These are phyloP conservation scores for Ilex aquifolium DNA, from an alignment of 257 asterid genomes.

Conservation along the genomic window DNA sequence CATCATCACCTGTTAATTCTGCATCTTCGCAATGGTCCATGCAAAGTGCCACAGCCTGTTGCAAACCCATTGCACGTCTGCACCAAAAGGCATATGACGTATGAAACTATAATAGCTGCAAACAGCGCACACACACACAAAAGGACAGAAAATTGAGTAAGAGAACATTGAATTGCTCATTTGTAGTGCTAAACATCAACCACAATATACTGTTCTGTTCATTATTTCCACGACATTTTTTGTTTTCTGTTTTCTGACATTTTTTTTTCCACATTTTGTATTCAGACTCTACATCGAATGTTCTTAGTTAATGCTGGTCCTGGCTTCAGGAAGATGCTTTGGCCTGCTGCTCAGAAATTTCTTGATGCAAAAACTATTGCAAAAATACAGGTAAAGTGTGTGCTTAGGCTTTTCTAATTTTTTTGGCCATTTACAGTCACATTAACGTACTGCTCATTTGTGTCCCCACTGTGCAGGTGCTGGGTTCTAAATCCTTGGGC, in stretches of 20 bases:
- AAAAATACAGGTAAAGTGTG: conserved; percentile 59
- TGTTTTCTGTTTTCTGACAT: neutral
- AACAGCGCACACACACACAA: too few relatives aligned
- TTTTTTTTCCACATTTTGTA: conserved; percentile 12
- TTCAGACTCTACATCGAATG: conserved; percentile 89
- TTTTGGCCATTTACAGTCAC: conserved; percentile 1
- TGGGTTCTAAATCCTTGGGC: conserved; percentile 71
- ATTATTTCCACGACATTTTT: neutral
- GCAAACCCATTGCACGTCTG: conserved; percentile 90
- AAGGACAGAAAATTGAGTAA: too few relatives aligned
- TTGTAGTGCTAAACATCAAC: too few relatives aligned
- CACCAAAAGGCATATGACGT: conserved; percentile 5
- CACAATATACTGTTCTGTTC: neutral
- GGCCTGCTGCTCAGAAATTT: conserved; percentile 95
- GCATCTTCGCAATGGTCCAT: conserved; percentile 91
- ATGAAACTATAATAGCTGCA: neutral
- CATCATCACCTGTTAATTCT: conserved; percentile 59
- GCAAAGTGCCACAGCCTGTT: conserved; percentile 80
- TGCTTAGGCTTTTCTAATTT: neutral
- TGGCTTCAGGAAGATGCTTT: conserved; percentile 81
- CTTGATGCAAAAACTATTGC: conserved; percentile 76
- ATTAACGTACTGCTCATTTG: conserved; percentile 14
- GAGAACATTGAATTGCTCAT: too few relatives aligned
- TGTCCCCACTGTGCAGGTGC: conserved; percentile 44
- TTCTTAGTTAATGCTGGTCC: conserved; percentile 88